Conservation (phyloP, 2,329 filamentous ascomycete species). For the Orbilia javanica region DNA sequence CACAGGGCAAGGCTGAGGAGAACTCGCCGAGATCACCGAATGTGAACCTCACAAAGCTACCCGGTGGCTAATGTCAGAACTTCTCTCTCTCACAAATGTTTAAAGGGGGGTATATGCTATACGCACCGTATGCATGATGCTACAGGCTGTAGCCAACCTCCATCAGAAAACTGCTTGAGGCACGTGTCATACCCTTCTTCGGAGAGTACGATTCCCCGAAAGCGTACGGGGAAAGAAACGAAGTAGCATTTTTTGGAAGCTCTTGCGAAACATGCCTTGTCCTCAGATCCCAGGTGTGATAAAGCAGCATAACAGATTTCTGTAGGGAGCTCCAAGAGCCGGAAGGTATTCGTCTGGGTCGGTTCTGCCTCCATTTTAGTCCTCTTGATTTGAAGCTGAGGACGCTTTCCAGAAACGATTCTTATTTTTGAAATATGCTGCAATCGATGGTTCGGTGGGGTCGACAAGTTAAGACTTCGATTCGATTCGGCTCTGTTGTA, state of each 20-base stretch:
- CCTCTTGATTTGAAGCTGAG: too few relatives aligned
- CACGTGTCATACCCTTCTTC: not conserved
- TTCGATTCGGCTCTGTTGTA: too few relatives aligned
- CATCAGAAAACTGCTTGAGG: not conserved
- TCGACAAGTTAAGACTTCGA: too few relatives aligned
- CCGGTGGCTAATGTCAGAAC: not conserved
- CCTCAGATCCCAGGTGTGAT: too few relatives aligned
- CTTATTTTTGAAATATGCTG: too few relatives aligned
- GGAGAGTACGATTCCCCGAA: not conserved
- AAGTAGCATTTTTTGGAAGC: conserved; percentile 8
- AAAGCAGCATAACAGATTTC: too few relatives aligned
- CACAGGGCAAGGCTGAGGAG: not conserved
- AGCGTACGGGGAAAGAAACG: not conserved
- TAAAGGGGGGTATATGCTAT: not conserved
- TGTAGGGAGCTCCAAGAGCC: too few relatives aligned
- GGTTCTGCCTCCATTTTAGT: too few relatives aligned
- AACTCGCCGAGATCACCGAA: not conserved
- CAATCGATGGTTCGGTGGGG: too few relatives aligned
- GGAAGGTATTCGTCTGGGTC: too few relatives aligned
- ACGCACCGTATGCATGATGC: not conserved
- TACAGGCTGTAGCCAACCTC: not conserved
- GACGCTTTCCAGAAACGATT: too few relatives aligned
- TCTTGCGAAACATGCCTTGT: not conserved
- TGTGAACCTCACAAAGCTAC: not conserved
- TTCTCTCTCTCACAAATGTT: not conserved